Evolutionary conservation across 1,139 yeast species (phyloP).

Genomic region (Scheffersomyces segobiensis): DNA sequence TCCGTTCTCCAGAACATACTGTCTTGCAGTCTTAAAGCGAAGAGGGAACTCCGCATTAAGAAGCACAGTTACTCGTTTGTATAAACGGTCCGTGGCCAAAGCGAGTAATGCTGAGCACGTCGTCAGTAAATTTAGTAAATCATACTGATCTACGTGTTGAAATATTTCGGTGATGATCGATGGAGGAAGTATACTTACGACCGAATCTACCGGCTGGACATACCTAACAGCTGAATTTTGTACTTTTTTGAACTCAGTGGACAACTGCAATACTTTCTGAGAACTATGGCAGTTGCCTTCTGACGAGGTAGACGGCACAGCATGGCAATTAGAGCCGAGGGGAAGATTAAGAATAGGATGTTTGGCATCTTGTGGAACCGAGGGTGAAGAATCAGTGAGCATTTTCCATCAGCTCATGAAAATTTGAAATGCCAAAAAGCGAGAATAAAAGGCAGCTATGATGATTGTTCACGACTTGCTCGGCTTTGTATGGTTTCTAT

Average conservation of each 20-base stretch:
- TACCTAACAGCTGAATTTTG: not conserved
- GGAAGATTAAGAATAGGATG: not conserved
- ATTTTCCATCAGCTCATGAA: not conserved
- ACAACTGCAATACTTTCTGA: not conserved
- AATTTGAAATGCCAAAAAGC: no score
- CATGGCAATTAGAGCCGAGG: not conserved
- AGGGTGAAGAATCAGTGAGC: not conserved
- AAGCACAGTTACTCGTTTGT: slow-evolving; percentile 32
- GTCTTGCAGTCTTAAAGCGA: slow-evolving; percentile 16
- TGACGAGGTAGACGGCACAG: not conserved
- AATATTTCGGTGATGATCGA: slow-evolving; percentile 13
- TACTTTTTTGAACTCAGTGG: not conserved
- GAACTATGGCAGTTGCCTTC: not conserved
- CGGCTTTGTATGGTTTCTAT: no score
- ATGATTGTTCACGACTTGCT: no score
- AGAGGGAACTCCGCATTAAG: slow-evolving; percentile 32
- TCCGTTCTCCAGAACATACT: slow-evolving; percentile 32
- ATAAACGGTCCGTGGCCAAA: slow-evolving; percentile 27
- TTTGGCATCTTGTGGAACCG: not conserved
- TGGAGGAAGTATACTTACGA: slow-evolving; percentile 12
- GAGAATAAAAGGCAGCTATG: no score
- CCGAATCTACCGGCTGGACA: slow-evolving; percentile 9
- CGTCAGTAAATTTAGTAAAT: slow-evolving; percentile 25
- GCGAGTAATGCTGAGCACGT: slow-evolving; percentile 25
- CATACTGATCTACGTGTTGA: slow-evolving; percentile 33